Conservation (phyloP, 2,329 filamentous ascomycete genomes). For the Paramyrothecium sp. region DNA sequence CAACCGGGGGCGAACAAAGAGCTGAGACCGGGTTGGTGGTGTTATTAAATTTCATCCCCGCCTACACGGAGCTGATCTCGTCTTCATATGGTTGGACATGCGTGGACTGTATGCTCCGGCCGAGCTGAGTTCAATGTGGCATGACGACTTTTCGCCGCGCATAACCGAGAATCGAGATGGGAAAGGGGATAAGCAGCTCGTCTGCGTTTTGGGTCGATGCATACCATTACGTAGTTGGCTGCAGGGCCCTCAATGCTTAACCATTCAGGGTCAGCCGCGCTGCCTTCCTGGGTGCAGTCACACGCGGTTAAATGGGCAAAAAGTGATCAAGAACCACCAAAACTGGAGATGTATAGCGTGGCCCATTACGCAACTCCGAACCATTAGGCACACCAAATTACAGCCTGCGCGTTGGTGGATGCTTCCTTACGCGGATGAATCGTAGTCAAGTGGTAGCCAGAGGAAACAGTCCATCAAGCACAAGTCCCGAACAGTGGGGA, state of each 20-base stretch:
- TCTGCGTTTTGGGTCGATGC: not conserved
- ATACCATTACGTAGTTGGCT: not conserved
- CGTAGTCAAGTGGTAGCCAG: no score
- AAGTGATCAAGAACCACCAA: not conserved
- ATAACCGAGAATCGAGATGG: not conserved
- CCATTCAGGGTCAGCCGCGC: not conserved
- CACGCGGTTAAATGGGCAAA: not conserved
- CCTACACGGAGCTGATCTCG: no score
- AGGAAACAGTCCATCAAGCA: no score
- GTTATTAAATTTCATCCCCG: no score
- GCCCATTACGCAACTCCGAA: not conserved
- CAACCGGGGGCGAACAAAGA: no score
- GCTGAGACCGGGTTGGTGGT: no score
- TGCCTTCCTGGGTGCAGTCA: not conserved
- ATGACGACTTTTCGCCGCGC: not conserved
- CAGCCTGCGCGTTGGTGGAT: not conserved
- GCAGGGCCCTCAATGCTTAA: not conserved
- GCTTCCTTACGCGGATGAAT: no score
- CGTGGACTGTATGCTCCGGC: no score
- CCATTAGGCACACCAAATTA: not conserved
- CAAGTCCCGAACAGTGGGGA: no score
- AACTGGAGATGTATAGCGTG: not conserved
- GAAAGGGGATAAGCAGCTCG: not conserved
- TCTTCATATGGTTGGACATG: no score
- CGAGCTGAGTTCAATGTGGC: no score